A percentile compares a stretch with the other conserved stretches of the same genome.
Evolutionary conservation across 2,329 filamentous ascomycete genomes (phyloP).

Genomic region (Fusarium dlaminii): DNA sequence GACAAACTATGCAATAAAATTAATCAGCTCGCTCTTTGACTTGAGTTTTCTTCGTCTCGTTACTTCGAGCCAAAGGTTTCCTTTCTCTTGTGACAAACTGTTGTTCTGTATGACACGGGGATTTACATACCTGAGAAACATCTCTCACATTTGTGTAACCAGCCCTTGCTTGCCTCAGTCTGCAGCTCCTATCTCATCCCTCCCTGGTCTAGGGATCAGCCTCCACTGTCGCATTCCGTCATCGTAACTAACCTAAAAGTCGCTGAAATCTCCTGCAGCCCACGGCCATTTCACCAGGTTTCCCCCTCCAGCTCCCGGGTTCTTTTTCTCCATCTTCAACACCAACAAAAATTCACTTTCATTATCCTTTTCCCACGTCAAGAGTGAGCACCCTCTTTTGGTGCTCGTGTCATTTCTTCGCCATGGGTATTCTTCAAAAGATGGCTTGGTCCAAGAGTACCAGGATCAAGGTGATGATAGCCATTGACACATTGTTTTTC

Average conservation of each 20-base stretch:
- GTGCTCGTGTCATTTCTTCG: conserved; percentile 18
- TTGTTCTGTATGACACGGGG: neutral
- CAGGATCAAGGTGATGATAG: conserved; percentile 91
- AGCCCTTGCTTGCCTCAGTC: neutral
- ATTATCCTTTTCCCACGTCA: neutral
- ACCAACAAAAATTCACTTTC: neutral
- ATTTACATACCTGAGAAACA: conserved; percentile 3
- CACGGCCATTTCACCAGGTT: neutral
- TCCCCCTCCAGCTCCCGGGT: neutral
- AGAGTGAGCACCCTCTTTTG: conserved; percentile 9
- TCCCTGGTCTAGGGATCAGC: conserved; percentile 4
- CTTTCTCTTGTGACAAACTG: neutral
- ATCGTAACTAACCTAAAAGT: conserved; percentile 27
- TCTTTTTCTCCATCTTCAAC: conserved; percentile 3
- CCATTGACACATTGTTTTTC: conserved; percentile 90
- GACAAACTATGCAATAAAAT: conserved; percentile 2
- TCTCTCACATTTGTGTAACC: conserved; percentile 4
- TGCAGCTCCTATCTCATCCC: neutral
- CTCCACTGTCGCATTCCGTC: conserved; percentile 39
- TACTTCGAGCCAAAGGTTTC: neutral
- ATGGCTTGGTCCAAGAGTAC: conserved; percentile 94
- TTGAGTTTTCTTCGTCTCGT: neutral
- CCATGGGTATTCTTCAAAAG: conserved; percentile 47
- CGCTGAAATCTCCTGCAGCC: conserved; percentile 32
- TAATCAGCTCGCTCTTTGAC: conserved; percentile 25